Evolutionary conservation across 768 basidiomycete genomes (phyloP).

Genomic region (Piloderma croceum): DNA sequence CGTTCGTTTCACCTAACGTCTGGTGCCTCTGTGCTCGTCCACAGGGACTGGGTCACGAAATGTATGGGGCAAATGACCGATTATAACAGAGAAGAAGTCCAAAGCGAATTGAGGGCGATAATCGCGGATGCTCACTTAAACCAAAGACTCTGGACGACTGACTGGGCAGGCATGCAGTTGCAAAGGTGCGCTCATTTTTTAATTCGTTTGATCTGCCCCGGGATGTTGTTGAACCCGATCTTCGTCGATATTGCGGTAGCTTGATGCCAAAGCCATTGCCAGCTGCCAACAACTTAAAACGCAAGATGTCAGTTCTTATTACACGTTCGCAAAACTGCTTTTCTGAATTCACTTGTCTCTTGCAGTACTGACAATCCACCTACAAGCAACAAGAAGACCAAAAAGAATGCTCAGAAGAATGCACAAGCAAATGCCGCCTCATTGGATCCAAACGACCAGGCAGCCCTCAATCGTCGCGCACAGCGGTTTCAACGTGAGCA

Average conservation of each 20-base stretch:
- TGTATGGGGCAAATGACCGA: slow-evolving; percentile 91
- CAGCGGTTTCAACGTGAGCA: slow-evolving; percentile 89
- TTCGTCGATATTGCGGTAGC: slow-evolving; percentile 27
- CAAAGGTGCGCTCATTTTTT: slow-evolving; percentile 56
- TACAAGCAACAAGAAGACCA: slow-evolving; percentile 47
- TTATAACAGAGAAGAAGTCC: slow-evolving; percentile 79
- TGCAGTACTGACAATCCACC: slow-evolving; percentile 34
- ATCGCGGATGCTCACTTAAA: slow-evolving; percentile 88
- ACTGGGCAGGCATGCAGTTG: slow-evolving; percentile 86
- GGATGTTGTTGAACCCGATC: slow-evolving; percentile 8
- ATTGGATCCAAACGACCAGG: slow-evolving; percentile 56
- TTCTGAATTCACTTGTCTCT: slow-evolving; percentile 1
- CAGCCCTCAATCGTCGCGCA: slow-evolving; percentile 69
- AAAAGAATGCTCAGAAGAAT: slow-evolving; percentile 57
- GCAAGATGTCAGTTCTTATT: slow-evolving; percentile 54
- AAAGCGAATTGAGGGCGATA: slow-evolving; percentile 92
- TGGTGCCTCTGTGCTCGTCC: no score
- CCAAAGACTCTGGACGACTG: slow-evolving; percentile 85
- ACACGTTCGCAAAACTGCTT: slow-evolving; percentile 3
- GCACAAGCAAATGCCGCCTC: slow-evolving; percentile 34
- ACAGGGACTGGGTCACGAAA: slow-evolving; percentile 91
- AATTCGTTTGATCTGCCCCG: slow-evolving; percentile 9
- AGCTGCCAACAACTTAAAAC: slow-evolving; percentile 51
- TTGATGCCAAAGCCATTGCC: slow-evolving; percentile 56
- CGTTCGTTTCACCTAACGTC: no score